Percentiles rank a stretch among this genome's conserved stretches.
phyloP scores from a whole-genome alignment of 108 stramenopile species.

The Cylindrotheca closterium region DNA sequence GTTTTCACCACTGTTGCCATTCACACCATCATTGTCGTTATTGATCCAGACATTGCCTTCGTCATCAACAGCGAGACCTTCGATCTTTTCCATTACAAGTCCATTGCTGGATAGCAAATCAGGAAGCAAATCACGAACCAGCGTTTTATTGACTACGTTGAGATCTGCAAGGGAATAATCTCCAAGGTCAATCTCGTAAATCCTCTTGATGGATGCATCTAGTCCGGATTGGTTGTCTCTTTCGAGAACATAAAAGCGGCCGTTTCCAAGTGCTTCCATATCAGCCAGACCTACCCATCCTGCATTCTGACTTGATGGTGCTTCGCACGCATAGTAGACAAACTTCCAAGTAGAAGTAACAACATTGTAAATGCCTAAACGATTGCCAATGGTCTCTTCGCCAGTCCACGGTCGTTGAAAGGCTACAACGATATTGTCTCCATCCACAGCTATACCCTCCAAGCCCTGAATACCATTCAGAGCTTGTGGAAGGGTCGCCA shows the following conservation, averaged over 20 bases:
- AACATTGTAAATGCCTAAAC: constrained; percentile 44
- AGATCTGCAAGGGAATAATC: constrained; percentile 12
- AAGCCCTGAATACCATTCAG: constrained; percentile 46
- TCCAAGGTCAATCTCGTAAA: constrained; percentile 49
- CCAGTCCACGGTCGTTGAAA: constrained; percentile 43
- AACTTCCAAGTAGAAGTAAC: constrained; percentile 33
- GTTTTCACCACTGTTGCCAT: constrained; percentile 54
- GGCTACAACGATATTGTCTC: constrained; percentile 43
- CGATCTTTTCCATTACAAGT: constrained; percentile 53
- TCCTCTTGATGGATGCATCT: constrained; percentile 58
- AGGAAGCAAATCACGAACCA: constrained; percentile 39
- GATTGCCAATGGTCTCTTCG: constrained; percentile 40
- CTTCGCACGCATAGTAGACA: constrained; percentile 56
- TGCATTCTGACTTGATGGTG: constrained; percentile 43
- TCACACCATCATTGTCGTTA: constrained; percentile 73
- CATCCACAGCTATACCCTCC: constrained; percentile 65
- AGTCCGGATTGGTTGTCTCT: constrained; percentile 70
- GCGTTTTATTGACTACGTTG: constrained; percentile 42
- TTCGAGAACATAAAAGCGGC: constrained; percentile 57
- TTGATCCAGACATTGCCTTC: constrained; percentile 48
- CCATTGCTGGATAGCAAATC: constrained; percentile 32
- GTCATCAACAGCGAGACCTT: constrained; percentile 46
- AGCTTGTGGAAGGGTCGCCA: constrained; percentile 45
- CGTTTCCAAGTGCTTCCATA: constrained; percentile 44
- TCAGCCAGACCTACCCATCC: constrained; percentile 77